Evolutionary conservation across 176 grass and related monocot genomes (phyloP), one percentile per base, ranked within the genome.

Genomic region (Poa annua): DNA sequence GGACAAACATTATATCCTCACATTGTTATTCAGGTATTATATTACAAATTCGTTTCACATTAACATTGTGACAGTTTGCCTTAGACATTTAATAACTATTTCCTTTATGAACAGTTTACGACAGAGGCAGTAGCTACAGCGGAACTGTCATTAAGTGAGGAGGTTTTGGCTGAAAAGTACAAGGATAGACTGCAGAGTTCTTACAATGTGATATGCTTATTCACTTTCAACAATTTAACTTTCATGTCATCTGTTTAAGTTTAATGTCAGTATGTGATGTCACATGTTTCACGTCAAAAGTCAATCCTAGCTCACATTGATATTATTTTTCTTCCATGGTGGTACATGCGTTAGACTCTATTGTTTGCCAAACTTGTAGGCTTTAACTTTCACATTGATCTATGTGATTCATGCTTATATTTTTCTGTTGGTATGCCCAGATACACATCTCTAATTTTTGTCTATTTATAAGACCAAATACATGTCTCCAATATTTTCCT

Each of bases 1-100:
- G 96, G 96, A 61, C 92, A 95, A 79, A 95, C 96, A 59, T 85
- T 98, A 34, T 95, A 98, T 82, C 96, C 95, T 12, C 95, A 97
- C 82, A 97, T 97, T 88, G 96, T 98, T 88, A 95, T 98, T 91
- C 92, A 98, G 92, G 96, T 98, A 64, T 77, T 66, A 20, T 56
- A 75, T 59, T 74, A 74, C 32, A 39, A 39, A 42, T 47, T 78
- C 42, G 65, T 83, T 82, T 83, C 36, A 76, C 77, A 54, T 51
- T 85, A 36, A 29, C 70, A 85, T 84, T 39, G 26, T 73, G 21
- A 36, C 51, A 78, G 38, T 60, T 24, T 35, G 29, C 4, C 36
- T 70, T 56, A 63, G 70, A 74, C 77, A 76, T 39, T 77, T 71
- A 39, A 63, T 88, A 52, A 57, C 47, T 20, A 80, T 25, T 88